These are phyloP conservation scores for Fusarium napiforme DNA, from an alignment of 2,329 filamentous ascomycete species.

Conservation along the genomic window DNA sequence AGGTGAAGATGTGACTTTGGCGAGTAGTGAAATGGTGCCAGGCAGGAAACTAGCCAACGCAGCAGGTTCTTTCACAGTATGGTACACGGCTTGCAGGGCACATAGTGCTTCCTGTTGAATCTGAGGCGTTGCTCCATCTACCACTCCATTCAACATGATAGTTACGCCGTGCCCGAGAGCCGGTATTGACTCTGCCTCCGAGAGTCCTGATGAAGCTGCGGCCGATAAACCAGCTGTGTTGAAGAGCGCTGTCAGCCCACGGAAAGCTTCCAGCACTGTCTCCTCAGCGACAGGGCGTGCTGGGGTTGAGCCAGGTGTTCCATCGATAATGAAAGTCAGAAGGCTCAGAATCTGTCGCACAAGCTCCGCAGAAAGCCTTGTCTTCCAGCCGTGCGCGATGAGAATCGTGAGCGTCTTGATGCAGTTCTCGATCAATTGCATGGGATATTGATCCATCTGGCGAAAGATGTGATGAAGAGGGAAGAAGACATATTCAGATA, in stretches of 20 bases:
- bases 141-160: conserved; percentile 79
- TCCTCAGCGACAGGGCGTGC: conserved; percentile 73
- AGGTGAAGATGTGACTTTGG: conserved; percentile 77
- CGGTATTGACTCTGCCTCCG: conserved; percentile 72
- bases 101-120: conserved; percentile 77
- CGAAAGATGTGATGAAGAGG: conserved; percentile 89
- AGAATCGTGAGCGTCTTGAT: conserved; percentile 80
- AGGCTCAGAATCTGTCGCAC: conserved; percentile 88
- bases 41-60: conserved; percentile 87
- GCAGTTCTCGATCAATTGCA: conserved; percentile 78
- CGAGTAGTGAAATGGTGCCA: conserved; percentile 84
- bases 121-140: conserved; percentile 70
- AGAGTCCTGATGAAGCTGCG: conserved; percentile 60
- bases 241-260: conserved; percentile 75
- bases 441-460: conserved; percentile 76
- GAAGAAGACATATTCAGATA: conserved; percentile 96
- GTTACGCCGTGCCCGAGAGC: conserved; percentile 85
- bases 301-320: conserved; percentile 66
- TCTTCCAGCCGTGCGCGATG: conserved; percentile 82
- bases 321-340: conserved; percentile 82
- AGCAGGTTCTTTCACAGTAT: conserved; percentile 75
- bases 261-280: conserved; percentile 75
- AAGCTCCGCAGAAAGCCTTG: conserved; percentile 75
- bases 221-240: conserved; percentile 64
- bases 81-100: conserved; percentile 71